A percentile compares a stretch with the other conserved stretches of the same genome.
Evolutionary conservation across 257 asterid species (phyloP).

Genomic region (Gardenia jasminoides): DNA sequence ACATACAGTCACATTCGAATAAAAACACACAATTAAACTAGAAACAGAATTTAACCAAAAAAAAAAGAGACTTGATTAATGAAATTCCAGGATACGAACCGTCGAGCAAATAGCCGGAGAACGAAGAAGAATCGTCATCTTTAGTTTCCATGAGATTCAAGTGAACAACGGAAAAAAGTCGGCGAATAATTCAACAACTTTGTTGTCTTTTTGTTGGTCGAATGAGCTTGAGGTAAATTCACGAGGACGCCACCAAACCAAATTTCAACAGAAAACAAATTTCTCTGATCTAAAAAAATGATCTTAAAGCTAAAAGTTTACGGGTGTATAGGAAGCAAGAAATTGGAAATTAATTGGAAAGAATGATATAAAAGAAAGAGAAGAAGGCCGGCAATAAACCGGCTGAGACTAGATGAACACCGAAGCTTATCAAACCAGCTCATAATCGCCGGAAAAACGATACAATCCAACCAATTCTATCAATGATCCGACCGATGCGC

Average conservation of each 20-base stretch:
- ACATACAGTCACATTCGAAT: neutral
- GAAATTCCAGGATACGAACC: conserved; percentile 41
- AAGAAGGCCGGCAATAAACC: conserved; percentile 85
- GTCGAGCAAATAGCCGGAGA: conserved; percentile 35
- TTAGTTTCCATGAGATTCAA: conserved; percentile 51
- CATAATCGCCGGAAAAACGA: conserved; percentile 59
- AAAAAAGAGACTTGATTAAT: neutral
- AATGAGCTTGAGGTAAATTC: neutral
- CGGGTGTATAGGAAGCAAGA: conserved; percentile 94
- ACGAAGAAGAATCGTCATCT: conserved; percentile 36
- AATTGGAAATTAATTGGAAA: conserved; percentile 80
- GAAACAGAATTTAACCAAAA: neutral
- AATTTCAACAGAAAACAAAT: neutral
- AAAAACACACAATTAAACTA: neutral
- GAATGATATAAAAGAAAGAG: conserved; percentile 87
- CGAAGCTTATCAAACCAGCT: conserved; percentile 74
- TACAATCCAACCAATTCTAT: neutral
- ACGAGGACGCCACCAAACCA: neutral
- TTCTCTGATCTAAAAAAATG: conserved; percentile 6
- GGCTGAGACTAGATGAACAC: conserved; percentile 79
- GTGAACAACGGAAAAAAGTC: conserved; percentile 5
- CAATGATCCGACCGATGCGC: conserved; percentile 35
- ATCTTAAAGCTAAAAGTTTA: conserved; percentile 13
- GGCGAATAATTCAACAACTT: conserved; percentile 2
- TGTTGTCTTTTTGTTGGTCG: neutral